Base-by-base conservation (phyloP, 73 alveolate genomes). In the Diophrys sp. region DNA sequence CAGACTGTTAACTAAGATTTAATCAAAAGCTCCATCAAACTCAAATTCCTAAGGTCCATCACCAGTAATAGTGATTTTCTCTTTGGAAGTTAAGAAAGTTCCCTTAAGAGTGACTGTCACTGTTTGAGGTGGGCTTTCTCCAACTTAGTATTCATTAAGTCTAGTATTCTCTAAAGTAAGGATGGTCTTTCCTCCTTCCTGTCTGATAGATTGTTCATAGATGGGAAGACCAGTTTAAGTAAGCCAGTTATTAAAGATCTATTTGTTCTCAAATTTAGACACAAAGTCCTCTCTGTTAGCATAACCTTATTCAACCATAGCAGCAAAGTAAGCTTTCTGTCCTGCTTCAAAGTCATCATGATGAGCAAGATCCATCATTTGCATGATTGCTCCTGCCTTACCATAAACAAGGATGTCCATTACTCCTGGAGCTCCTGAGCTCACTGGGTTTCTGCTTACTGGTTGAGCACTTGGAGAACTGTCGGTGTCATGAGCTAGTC, bases 51-150 rank as follows among this genome's bases (percentile, higher is more conserved):
- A 18, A 11, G 62, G 62, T 44, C 62, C 62, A 18, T 44, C 62
- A 11, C 62, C 62, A 11, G 5, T 18, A 44, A 44, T 18, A 18
- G 18, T 5, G 62, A 44, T 44, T 18, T 44, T 18, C 18, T 44
- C 62, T 5, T 44, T 5, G 5, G 18, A 44, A 11, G n/a, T 44
- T 18, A 44, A 44, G 62, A 44, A 44, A 11, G 62, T 5, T 5
- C 62, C 62, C 62, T 44, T 44, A 44, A 44, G 62, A 44, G 62
- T 18, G 18, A 44, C 62, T 44, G 62, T 44, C n/a, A 44, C 62
- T 11, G 62, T 44, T 18, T 44, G 62, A 5, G 5, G 5, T 44
- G 62, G 62, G 62, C n/a, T 11, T 44, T 44, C 62, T 44, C 62
- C 62, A 11, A 11, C n/a, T 44, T 44, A 44, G 62, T 11, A 44